Evolutionary conservation across 495 filamentous ascomycete species (phyloP), one percentile per base, ranked within the genome.

Genomic region (Pyrenopolyporus hunteri): DNA sequence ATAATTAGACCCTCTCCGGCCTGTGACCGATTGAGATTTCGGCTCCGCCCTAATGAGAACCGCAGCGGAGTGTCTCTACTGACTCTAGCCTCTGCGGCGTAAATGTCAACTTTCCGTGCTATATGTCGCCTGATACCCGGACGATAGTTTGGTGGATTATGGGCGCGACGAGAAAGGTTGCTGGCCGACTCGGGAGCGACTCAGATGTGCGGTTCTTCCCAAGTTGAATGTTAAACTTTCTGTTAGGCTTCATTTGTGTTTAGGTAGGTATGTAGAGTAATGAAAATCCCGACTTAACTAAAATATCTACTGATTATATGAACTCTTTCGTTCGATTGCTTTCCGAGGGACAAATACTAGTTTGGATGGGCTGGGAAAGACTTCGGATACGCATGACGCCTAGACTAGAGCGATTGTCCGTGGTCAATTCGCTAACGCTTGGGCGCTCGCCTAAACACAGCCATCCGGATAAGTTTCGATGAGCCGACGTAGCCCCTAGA

Each of bases 121-220:
- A 19, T 57, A n/a, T 36, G 57, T 16, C 14, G 53, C 23, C 14
- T 66, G 6, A 32, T 62, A n/a, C 42, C 14, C 0, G 36, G 57
- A 4, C 13, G 8, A 32, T 66, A 57, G 63, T 62, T 66, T 13
- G 46, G 47, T 6, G 55, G 57, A 25, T 25, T 66, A 10, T 66
- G 63, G 63, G 39, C 63, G 23, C 44, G 47, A 13, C 63, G 63
- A 48, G 63, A 66, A 39, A 57, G 62, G 11, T 26, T 2, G 4
- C 36, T 63, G 0, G 63, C 63, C 2, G 50, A 57, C 10, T 19
- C 23, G 6, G 35, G 57, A 37, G 63, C 57, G 5, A 48, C 63
- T 6, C 20, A 52, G 3, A 40, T 23, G 25, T 66, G 63, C 22
- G 63, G 42, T 8, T 23, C 7, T 13, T 8, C 5, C 14, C 37